phyloP scores from a whole-genome alignment of 2,329 filamentous ascomycete genomes.

The Alternaria viburni region DNA sequence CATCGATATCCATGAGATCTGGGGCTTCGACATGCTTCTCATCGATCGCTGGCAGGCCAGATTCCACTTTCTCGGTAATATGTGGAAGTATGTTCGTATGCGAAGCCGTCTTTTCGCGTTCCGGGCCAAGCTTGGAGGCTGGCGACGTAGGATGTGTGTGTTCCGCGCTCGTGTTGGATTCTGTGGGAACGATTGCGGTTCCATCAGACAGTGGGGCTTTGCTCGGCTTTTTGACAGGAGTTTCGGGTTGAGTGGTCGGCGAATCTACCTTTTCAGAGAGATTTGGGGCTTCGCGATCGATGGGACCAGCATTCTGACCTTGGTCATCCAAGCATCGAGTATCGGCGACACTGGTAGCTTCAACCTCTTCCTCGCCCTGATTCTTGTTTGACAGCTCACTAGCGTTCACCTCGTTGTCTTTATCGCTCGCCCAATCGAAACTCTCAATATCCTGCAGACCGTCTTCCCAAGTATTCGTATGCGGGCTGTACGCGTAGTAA shows the following conservation, averaged over 20 bases:
- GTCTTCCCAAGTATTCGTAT: slow-evolving; percentile 25
- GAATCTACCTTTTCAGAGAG: neutral
- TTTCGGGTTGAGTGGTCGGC: neutral
- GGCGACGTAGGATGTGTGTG: neutral
- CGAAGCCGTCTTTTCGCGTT: neutral
- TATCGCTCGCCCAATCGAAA: slow-evolving; percentile 27
- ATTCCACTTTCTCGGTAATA: neutral
- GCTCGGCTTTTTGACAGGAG: too few relatives aligned
- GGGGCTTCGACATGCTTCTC: neutral
- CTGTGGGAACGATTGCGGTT: neutral
- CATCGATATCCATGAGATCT: neutral
- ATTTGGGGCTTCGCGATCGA: neutral
- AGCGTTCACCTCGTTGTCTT: neutral
- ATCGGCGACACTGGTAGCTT: neutral
- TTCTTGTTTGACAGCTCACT: neutral
- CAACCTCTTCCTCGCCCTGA: neutral
- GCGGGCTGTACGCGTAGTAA: slow-evolving; percentile 11
- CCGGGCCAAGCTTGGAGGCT: neutral
- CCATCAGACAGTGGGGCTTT: neutral
- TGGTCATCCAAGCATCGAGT: neutral
- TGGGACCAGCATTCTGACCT: neutral
- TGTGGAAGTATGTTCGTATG: neutral
- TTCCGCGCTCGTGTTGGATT: neutral
- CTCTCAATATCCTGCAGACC: slow-evolving; percentile 29
- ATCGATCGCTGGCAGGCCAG: too few relatives aligned